phyloP scores from a whole-genome alignment of 495 filamentous ascomycete genomes.

The Entonaema liquescens region DNA sequence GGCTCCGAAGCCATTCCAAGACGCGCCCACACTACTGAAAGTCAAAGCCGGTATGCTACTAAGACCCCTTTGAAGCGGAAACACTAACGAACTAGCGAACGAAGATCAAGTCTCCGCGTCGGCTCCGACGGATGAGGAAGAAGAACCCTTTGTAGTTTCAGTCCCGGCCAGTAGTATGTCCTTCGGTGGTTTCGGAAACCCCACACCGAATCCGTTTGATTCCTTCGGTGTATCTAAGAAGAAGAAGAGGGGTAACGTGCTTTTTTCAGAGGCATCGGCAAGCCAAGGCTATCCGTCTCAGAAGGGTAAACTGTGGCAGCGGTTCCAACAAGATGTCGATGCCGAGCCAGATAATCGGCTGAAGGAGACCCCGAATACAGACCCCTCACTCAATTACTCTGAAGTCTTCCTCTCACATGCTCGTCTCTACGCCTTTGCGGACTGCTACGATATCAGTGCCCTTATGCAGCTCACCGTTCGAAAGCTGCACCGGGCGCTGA shows the following conservation, averaged over 20 bases:
- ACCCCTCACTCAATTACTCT: slow-evolving; percentile 14
- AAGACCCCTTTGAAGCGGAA: background rate
- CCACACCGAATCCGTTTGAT: too few relatives aligned
- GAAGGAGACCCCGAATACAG: slow-evolving; percentile 2
- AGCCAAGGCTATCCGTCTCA: background rate
- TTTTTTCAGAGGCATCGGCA: too few relatives aligned
- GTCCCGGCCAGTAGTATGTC: too few relatives aligned
- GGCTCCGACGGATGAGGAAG: too few relatives aligned
- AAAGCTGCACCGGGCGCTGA: slow-evolving; percentile 18
- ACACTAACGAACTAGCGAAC: background rate
- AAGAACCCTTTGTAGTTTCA: too few relatives aligned
- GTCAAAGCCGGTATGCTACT: background rate
- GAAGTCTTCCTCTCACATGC: slow-evolving; percentile 34
- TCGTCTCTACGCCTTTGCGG: slow-evolving; percentile 25
- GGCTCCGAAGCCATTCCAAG: slow-evolving; percentile 9
- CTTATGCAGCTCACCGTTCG: slow-evolving; percentile 14
- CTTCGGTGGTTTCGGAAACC: too few relatives aligned
- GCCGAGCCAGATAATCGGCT: background rate
- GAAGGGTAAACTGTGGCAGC: background rate
- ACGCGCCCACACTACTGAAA: background rate
- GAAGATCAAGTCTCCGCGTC: background rate
- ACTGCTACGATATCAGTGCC: slow-evolving; percentile 17
- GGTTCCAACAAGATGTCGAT: slow-evolving; percentile 1
- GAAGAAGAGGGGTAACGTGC: too few relatives aligned
- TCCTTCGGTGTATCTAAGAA: too few relatives aligned